Percentiles rank a stretch among this genome's conserved stretches.
phyloP scores from a whole-genome alignment of 73 alveolate species.

The Blepharisma stoltei region DNA sequence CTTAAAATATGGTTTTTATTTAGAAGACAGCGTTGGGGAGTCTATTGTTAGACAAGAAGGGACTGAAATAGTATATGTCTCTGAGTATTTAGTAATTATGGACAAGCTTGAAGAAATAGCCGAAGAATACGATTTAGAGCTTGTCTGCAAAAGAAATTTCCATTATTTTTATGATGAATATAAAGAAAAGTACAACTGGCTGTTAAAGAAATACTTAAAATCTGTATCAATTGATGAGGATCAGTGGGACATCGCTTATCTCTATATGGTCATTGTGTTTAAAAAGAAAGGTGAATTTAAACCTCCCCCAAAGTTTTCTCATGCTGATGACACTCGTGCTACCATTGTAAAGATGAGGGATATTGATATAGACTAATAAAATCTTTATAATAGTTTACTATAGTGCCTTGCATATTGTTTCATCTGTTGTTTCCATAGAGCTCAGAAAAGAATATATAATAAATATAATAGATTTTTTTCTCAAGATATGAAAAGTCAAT shows the following conservation, averaged over 20 bases:
- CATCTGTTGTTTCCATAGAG: no score
- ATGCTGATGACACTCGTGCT: not conserved
- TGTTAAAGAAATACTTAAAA: not conserved
- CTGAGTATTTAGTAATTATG: constrained; percentile 76
- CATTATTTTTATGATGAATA: constrained; percentile 70
- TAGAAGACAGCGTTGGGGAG: constrained; percentile 80
- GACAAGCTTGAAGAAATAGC: constrained; percentile 70
- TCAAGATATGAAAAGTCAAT: no score
- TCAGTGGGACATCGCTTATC: constrained; percentile 45
- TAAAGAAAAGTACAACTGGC: constrained; percentile 25
- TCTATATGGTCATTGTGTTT: constrained; percentile 46
- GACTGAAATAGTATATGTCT: constrained; percentile 67
- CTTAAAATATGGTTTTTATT: constrained; percentile 82
- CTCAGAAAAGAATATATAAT: no score
- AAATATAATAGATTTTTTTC: no score
- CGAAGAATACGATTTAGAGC: constrained; percentile 62
- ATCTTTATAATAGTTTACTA: not conserved
- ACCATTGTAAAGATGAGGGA: constrained; percentile 7
- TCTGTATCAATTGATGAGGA: constrained; percentile 1
- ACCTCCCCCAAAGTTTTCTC: constrained; percentile 21
- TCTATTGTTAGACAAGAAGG: constrained; percentile 39
- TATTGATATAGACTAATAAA: not conserved
- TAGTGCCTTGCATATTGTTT: no score
- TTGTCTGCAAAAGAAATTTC: constrained; percentile 70
- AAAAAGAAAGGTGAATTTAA: constrained; percentile 33